Evolutionary conservation across 257 asterid genomes (phyloP).

Genomic region (Verbena officinalis): DNA sequence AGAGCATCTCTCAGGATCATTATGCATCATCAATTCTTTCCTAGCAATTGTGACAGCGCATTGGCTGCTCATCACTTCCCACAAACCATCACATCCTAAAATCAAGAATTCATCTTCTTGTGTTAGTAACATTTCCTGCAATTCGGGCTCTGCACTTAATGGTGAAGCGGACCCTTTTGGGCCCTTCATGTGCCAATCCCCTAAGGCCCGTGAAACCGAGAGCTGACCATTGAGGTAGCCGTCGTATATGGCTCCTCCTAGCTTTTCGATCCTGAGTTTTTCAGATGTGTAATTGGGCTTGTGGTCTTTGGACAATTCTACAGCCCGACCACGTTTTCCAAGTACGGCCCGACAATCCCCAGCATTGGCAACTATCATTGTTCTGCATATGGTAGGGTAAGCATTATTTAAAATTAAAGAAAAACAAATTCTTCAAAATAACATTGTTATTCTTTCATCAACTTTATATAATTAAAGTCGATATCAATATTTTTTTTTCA

Average conservation of each 20-base stretch:
- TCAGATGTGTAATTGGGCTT: constrained; percentile 69
- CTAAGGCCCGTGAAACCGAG: constrained; percentile 82
- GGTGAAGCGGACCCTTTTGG: constrained; percentile 72
- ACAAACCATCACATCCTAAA: constrained; percentile 80
- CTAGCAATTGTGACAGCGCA: constrained; percentile 76
- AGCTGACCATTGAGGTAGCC: constrained; percentile 85
- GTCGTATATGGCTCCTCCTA: constrained; percentile 78
- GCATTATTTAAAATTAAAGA: too few relatives aligned
- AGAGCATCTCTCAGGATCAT: constrained; percentile 76
- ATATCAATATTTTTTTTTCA: too few relatives aligned
- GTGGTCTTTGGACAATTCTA: constrained; percentile 78
- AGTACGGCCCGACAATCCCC: constrained; percentile 91
- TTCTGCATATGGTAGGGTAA: constrained; percentile 50
- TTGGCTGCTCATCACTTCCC: constrained; percentile 97
- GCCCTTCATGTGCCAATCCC: constrained; percentile 95
- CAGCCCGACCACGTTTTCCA: constrained; percentile 76
- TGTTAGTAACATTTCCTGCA: constrained; percentile 56
- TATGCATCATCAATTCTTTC: constrained; percentile 77
- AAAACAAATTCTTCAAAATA: too few relatives aligned
- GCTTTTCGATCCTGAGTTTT: constrained; percentile 64
- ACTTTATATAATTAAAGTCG: too few relatives aligned
- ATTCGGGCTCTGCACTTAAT: constrained; percentile 75
- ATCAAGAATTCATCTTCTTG: constrained; percentile 84
- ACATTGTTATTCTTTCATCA: too few relatives aligned
- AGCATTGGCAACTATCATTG: constrained; percentile 79